Percentiles rank a stretch among this genome's conserved stretches.
phyloP scores from a whole-genome alignment of 2,329 filamentous ascomycete species.

The Botrytis porri region DNA sequence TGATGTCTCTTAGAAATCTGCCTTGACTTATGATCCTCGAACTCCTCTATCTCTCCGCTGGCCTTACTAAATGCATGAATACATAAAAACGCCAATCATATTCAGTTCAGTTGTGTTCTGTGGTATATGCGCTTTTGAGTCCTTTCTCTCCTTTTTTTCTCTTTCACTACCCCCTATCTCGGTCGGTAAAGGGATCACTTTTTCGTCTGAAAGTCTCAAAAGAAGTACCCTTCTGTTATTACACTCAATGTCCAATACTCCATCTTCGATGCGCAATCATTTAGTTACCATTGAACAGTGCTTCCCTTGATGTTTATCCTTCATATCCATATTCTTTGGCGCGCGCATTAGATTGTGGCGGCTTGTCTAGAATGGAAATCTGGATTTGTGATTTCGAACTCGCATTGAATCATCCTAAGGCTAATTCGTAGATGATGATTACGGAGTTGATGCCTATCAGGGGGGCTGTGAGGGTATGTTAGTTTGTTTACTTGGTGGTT shows the following conservation, averaged over 20 bases:
- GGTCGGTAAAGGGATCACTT: neutral
- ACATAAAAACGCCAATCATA: neutral
- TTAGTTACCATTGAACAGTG: neutral
- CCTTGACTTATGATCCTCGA: neutral
- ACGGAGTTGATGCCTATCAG: slow-evolving; percentile 79
- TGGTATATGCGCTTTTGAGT: neutral
- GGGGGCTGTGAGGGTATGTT: slow-evolving; percentile 58
- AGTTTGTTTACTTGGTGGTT: neutral
- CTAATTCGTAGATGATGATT: slow-evolving; percentile 78
- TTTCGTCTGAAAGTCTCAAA: neutral
- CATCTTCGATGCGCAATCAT: neutral
- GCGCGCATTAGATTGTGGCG: neutral
- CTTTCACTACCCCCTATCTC: neutral
- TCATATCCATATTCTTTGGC: neutral
- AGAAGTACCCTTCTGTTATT: neutral
- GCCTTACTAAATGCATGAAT: neutral
- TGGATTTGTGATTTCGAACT: neutral
- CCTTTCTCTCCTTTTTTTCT: neutral
- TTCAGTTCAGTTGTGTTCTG: neutral
- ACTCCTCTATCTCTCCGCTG: neutral
- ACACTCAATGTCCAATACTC: neutral
- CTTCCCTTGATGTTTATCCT: neutral
- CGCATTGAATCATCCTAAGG: slow-evolving; percentile 56
- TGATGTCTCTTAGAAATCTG: neutral
- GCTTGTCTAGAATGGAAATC: neutral